phyloP scores from a whole-genome alignment of 2,329 filamentous ascomycete species.

The Aspergillus latus region DNA sequence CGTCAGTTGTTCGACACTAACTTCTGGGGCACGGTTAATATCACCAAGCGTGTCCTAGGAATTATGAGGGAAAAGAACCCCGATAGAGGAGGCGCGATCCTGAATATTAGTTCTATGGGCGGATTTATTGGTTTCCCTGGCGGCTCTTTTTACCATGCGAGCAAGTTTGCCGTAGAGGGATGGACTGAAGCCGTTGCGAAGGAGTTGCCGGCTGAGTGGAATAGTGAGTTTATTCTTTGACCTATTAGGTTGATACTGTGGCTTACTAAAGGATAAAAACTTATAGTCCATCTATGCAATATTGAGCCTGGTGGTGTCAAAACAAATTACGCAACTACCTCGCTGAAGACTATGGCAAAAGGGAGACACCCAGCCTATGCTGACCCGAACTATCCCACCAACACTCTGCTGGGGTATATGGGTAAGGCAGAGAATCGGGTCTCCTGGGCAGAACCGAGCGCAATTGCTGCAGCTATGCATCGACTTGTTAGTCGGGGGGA shows the following conservation, averaged over 20 bases:
- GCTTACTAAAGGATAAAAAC: too few relatives aligned
- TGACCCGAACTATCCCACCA: not conserved
- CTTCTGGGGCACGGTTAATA: conserved; percentile 16
- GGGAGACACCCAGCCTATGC: conserved; percentile 9
- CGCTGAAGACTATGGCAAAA: not conserved
- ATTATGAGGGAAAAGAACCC: conserved; percentile 2
- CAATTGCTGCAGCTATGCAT: too few relatives aligned
- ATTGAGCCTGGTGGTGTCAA: conserved; percentile 45
- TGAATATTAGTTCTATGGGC: conserved; percentile 24
- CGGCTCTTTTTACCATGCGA: conserved; percentile 20
- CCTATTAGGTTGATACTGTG: too few relatives aligned
- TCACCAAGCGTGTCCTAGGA: not conserved
- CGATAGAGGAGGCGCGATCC: conserved; percentile 19
- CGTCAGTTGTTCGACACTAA: conserved; percentile 20
- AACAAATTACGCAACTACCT: conserved; percentile 36
- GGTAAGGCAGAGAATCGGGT: too few relatives aligned
- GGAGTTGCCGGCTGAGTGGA: conserved; percentile 24
- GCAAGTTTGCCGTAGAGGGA: conserved; percentile 26
- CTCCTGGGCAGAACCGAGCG: too few relatives aligned
- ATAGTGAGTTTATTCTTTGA: not conserved
- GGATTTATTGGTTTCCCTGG: conserved; percentile 23
- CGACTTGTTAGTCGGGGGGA: too few relatives aligned
- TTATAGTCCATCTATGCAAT: conserved; percentile 39
- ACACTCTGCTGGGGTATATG: too few relatives aligned
- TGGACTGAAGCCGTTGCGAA: conserved; percentile 23